Evolutionary conservation across 1,284 basidiomycete species (phyloP).

Genomic region (Apiotrichum montevideense): DNA sequence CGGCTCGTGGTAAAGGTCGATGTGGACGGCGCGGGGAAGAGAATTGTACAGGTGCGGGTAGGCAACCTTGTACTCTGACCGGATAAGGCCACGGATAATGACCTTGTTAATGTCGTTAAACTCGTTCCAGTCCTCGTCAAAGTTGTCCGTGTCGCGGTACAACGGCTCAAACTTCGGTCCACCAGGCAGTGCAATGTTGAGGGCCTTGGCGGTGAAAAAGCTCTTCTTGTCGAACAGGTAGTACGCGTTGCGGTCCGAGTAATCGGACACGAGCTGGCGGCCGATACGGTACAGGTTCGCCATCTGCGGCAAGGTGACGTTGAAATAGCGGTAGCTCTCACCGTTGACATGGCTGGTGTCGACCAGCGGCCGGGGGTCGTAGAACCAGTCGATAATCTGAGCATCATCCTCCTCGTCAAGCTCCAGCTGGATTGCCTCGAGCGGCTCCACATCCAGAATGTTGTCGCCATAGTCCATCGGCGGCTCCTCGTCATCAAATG

Average conservation of each 20-base stretch:
- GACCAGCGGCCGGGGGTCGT: constrained; percentile 89
- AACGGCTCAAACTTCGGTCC: constrained; percentile 96
- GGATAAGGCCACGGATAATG: constrained; percentile 96
- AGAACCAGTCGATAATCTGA: constrained; percentile 98
- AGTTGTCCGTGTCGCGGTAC: constrained; percentile 86
- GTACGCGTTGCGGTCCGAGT: constrained; percentile 78
- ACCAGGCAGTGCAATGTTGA: constrained; percentile 98
- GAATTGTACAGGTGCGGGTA: constrained; percentile 99
- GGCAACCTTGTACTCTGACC: constrained; percentile 98
- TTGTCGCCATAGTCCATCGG: constrained; percentile 98
- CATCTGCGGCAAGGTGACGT: constrained; percentile 86
- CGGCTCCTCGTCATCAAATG: constrained; percentile 98
- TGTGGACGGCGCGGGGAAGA: constrained; percentile 86
- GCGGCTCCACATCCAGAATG: constrained; percentile 92
- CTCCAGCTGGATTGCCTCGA: constrained; percentile 97
- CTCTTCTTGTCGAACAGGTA: constrained; percentile 97
- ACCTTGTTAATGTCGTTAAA: constrained; percentile 99
- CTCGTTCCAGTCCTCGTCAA: constrained; percentile 99
- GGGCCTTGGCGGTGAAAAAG: constrained; percentile 96
- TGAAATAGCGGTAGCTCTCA: constrained; percentile 88
- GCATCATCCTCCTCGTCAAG: constrained; percentile 88
- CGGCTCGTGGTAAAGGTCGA: constrained; percentile 85
- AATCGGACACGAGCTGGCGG: constrained; percentile 84
- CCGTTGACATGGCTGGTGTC: constrained; percentile 88
- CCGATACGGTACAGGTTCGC: constrained; percentile 94